Evolutionary conservation across 768 basidiomycete species (phyloP).

Genomic region (Podaxis sp.): DNA sequence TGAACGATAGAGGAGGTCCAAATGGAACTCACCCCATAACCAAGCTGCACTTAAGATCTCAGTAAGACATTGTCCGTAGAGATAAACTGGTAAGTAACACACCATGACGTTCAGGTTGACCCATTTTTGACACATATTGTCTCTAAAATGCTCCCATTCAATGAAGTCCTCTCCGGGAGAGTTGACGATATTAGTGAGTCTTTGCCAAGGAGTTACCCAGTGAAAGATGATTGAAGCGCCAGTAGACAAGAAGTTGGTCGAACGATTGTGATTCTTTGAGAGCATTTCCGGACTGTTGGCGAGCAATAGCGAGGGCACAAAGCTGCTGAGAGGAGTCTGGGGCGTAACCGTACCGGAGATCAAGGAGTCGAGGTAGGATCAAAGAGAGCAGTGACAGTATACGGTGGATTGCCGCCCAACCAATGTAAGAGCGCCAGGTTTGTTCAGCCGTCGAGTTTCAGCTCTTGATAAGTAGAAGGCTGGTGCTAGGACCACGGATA

Average conservation of each 20-base stretch:
- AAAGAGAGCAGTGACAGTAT: no score
- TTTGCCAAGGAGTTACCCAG: conserved; percentile 10
- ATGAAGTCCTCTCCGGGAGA: conserved; percentile 6
- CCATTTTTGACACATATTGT: conserved; percentile 15
- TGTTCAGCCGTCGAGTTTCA: no score
- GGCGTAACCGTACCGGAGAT: no score
- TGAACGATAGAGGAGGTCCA: not conserved
- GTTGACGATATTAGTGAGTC: not conserved
- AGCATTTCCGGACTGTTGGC: not conserved
- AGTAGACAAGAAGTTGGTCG: not conserved
- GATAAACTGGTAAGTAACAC: not conserved
- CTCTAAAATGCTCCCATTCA: conserved; percentile 15
- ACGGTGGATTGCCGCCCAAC: no score
- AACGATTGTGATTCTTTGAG: not conserved
- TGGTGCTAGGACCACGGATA: no score
- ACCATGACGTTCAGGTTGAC: conserved; percentile 18
- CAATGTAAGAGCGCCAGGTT: no score
- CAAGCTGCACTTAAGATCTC: conserved; percentile 1
- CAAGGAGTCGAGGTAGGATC: no score
- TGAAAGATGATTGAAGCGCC: not conserved
- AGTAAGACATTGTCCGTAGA: not conserved
- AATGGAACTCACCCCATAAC: conserved; percentile 6
- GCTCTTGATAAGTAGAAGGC: no score
- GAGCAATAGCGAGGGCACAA: not conserved
- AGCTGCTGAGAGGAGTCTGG: not conserved